Evolutionary conservation across 805 yeast species (phyloP).

Genomic region (Priceomyces castillae): DNA sequence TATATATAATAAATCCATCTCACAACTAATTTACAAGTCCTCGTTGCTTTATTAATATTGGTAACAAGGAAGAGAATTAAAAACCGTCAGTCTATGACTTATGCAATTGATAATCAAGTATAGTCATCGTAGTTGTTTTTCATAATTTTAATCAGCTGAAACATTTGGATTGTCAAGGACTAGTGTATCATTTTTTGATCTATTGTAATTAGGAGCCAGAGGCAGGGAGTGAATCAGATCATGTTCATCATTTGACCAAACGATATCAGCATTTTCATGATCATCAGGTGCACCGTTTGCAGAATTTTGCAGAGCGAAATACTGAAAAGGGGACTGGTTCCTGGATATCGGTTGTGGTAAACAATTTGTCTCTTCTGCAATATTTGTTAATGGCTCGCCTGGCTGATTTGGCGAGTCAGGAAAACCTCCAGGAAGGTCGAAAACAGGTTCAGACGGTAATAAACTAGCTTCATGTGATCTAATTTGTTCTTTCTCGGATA

Average conservation of each 20-base stretch:
- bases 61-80: too few species aligned
- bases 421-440: conserved; percentile 7
- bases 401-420: conserved; percentile 6
- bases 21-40: too few species aligned
- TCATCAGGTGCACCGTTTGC: not conserved
- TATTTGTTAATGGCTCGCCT: not conserved
- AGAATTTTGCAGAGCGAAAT: not conserved
- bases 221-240: not conserved
- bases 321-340: not conserved
- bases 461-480: conserved; percentile 55
- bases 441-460: conserved; percentile 55
- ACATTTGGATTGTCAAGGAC: conserved; percentile 6
- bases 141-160: not conserved
- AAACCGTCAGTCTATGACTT: not conserved
- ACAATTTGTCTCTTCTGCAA: not conserved
- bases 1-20: too few species aligned
- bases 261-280: not conserved
- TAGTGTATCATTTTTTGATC: conserved; percentile 11
- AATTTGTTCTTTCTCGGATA: conserved; percentile 59
- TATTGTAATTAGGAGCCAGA: conserved; percentile 7
- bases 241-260: not conserved
- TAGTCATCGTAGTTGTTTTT: not conserved
- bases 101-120: not conserved
- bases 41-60: too few species aligned
- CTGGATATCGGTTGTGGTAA: not conserved